A percentile compares a stretch with the other conserved stretches of the same genome.
Evolutionary conservation across 2,329 filamentous ascomycete genomes (phyloP).

Genomic region (Claviceps pazoutovae): DNA sequence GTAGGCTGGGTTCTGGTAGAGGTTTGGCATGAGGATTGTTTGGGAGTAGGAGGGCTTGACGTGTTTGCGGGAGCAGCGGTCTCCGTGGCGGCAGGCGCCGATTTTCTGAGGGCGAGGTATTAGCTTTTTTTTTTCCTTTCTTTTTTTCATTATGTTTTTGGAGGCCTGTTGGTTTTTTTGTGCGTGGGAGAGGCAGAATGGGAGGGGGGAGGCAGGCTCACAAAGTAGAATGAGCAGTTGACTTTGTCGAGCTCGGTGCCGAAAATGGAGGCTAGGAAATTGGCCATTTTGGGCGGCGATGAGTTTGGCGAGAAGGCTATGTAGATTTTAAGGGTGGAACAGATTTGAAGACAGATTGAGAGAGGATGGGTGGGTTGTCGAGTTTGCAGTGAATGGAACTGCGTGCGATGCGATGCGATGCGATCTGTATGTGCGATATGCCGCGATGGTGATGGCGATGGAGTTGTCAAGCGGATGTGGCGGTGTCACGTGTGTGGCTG

Average conservation of each 20-base stretch:
- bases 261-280: constrained; percentile 98
- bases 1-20: constrained; percentile 98
- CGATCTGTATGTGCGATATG: not conserved
- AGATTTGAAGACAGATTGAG: not conserved
- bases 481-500: constrained; percentile 18
- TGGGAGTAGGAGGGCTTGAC: constrained; percentile 98
- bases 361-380: not conserved
- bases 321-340: not conserved
- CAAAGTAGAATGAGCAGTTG: constrained; percentile 93
- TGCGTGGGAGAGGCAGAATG: not conserved
- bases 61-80: constrained; percentile 95
- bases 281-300: constrained; percentile 52
- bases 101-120: constrained; percentile 50
- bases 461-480: not conserved
- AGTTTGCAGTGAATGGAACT: not conserved
- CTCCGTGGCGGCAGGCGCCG: constrained; percentile 93
- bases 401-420: not conserved
- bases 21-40: constrained; percentile 93
- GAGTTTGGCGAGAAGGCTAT: not conserved
- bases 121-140: not conserved
- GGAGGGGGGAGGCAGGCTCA: constrained; percentile 12
- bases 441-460: not conserved
- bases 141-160: not conserved
- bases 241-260: constrained; percentile 99
- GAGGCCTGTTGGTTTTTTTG: not conserved